phyloP scores from a whole-genome alignment of 108 stramenopile genomes.

The Seminavis robusta region DNA sequence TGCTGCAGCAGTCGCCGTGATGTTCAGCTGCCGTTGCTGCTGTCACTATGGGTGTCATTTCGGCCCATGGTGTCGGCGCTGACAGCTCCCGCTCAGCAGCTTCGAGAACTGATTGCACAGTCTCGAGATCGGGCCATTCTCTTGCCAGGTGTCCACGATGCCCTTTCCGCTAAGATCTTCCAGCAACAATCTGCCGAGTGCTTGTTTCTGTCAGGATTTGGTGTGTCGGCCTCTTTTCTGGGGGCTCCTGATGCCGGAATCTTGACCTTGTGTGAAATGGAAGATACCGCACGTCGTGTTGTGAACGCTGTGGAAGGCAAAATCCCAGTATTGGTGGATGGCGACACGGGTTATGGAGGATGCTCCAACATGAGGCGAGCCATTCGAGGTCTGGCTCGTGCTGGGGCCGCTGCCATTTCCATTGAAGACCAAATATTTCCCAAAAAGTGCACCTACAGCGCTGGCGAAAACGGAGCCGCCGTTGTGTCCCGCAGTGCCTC shows the following conservation, averaged over 20 bases:
- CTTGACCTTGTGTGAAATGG: slow-evolving; percentile 40
- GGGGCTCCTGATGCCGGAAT: slow-evolving; percentile 57
- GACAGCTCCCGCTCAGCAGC: too few species aligned
- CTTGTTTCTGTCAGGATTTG: slow-evolving; percentile 59
- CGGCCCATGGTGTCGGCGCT: too few species aligned
- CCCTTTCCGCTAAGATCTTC: slow-evolving; percentile 50
- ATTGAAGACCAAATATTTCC: slow-evolving; percentile 66
- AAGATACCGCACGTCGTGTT: slow-evolving; percentile 32
- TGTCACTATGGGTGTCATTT: too few species aligned
- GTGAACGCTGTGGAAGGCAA: slow-evolving; percentile 3
- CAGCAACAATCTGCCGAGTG: slow-evolving; percentile 27
- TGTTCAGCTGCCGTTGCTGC: too few species aligned
- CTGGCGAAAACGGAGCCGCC: slow-evolving; percentile 28
- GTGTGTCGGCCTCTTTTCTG: slow-evolving; percentile 40
- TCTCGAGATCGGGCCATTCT: slow-evolving; percentile 25
- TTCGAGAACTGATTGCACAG: too few species aligned
- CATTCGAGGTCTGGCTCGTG: slow-evolving; percentile 31
- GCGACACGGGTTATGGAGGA: slow-evolving; percentile 62
- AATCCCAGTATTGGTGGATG: slow-evolving; percentile 47
- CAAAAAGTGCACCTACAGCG: slow-evolving; percentile 50
- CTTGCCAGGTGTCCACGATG: slow-evolving; percentile 51
- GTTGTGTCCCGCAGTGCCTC: slow-evolving; percentile 31
- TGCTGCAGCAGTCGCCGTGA: too few species aligned
- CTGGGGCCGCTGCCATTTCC: slow-evolving; percentile 50
- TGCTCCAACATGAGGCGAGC: slow-evolving; percentile 50